phyloP scores from a whole-genome alignment of 2,329 filamentous ascomycete genomes.

The Pseudocercospora eumusae region DNA sequence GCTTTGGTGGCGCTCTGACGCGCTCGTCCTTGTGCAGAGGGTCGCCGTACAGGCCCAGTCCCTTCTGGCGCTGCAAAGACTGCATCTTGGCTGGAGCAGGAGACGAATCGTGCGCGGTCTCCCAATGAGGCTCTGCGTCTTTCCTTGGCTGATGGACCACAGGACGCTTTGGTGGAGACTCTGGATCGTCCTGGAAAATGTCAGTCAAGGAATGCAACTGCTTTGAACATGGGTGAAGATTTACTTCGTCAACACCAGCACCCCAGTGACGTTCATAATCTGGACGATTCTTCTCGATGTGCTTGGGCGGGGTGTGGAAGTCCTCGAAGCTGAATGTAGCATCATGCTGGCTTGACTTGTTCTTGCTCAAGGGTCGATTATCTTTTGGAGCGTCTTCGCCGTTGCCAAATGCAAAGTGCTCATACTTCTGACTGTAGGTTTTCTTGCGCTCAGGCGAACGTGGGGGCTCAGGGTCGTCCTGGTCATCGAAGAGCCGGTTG shows the following conservation, averaged over 20 bases:
- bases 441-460: constrained; percentile 51
- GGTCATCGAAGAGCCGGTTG: constrained; percentile 60
- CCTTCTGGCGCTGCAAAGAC: constrained; percentile 58
- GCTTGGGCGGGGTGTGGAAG: constrained; percentile 80
- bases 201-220: constrained; percentile 13
- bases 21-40: constrained; percentile 54
- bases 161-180: constrained; percentile 61
- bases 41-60: constrained; percentile 74
- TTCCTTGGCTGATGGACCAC: constrained; percentile 69
- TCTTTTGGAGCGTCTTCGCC: constrained; percentile 50
- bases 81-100: constrained; percentile 49
- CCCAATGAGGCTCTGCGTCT: constrained; percentile 80
- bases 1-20: constrained; percentile 56
- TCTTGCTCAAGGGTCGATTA: constrained; percentile 36
- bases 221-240: constrained; percentile 31
- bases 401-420: constrained; percentile 81
- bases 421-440: constrained; percentile 75
- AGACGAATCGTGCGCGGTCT: constrained; percentile 70
- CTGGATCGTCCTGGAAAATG: constrained; percentile 53
- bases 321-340: constrained; percentile 87
- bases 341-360: constrained; percentile 46
- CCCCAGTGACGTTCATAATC: constrained; percentile 73
- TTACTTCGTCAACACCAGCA: constrained; percentile 70
- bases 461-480: constrained; percentile 47
- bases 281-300: constrained; percentile 61